phyloP scores from a whole-genome alignment of 2,329 filamentous ascomycete genomes.

The Fusarium sp. region DNA sequence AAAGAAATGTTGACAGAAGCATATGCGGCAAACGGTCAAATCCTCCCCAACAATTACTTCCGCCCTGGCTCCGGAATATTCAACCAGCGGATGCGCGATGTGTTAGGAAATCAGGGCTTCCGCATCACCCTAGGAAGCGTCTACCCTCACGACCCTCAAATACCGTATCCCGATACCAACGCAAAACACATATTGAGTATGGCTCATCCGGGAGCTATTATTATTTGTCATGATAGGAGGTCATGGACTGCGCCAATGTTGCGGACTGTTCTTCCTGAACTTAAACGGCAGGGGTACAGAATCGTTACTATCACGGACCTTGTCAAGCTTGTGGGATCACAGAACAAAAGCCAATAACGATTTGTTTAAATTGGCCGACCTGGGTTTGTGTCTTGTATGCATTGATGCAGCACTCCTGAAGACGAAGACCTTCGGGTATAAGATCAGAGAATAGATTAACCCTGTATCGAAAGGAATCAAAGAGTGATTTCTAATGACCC shows the following conservation, averaged over 20 bases:
- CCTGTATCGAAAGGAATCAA: slow-evolving; percentile 29
- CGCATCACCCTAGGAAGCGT: slow-evolving; percentile 84
- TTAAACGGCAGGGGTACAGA: slow-evolving; percentile 78
- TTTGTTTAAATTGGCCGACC: neutral
- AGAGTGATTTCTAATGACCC: slow-evolving; percentile 54
- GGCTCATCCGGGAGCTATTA: slow-evolving; percentile 81
- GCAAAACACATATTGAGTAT: slow-evolving; percentile 85
- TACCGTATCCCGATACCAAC: slow-evolving; percentile 78
- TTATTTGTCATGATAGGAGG: slow-evolving; percentile 89
- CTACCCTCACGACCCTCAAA: slow-evolving; percentile 93
- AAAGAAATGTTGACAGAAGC: slow-evolving; percentile 71
- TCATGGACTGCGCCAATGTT: slow-evolving; percentile 89
- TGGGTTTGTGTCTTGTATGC: neutral
- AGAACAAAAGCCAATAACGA: slow-evolving; percentile 44
- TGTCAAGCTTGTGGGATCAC: slow-evolving; percentile 60
- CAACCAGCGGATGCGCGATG: slow-evolving; percentile 75
- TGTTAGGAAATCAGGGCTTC: slow-evolving; percentile 75
- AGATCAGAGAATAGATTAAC: neutral
- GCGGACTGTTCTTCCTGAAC: slow-evolving; percentile 77
- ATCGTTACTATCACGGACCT: slow-evolving; percentile 81
- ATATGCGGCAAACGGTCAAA: slow-evolving; percentile 64
- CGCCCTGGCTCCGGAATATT: slow-evolving; percentile 90
- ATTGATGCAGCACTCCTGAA: neutral
- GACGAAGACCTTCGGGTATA: neutral
- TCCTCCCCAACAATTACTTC: slow-evolving; percentile 76